Conservation (phyloP, 2,329 filamentous ascomycete species). For the Exophiala aquamarina region DNA sequence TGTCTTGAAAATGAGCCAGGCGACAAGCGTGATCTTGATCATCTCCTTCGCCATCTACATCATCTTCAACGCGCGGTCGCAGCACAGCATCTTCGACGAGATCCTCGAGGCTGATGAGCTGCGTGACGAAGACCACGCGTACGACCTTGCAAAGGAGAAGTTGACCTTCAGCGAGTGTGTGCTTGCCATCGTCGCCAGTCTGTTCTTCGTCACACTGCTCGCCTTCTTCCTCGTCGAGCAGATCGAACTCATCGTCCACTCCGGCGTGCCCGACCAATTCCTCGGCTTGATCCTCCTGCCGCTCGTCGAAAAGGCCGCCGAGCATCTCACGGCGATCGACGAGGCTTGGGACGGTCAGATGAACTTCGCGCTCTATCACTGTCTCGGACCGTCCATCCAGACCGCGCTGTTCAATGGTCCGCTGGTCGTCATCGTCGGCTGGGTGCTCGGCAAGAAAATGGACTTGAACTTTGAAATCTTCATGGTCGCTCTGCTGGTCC, state of each 20-base stretch:
- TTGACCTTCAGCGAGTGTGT: constrained; percentile 73
- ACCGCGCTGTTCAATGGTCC: constrained; percentile 87
- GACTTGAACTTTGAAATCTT: constrained; percentile 84
- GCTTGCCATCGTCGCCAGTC: constrained; percentile 62
- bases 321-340: constrained; percentile 80
- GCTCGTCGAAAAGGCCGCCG: constrained; percentile 80
- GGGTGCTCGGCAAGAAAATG: constrained; percentile 70
- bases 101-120: constrained; percentile 71
- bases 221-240: constrained; percentile 72
- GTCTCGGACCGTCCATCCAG: constrained; percentile 83
- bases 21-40: constrained; percentile 69
- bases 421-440: constrained; percentile 78
- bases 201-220: constrained; percentile 70
- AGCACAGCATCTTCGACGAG: constrained; percentile 74
- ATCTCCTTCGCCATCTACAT: constrained; percentile 67
- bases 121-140: constrained; percentile 62
- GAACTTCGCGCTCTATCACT: constrained; percentile 82
- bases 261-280: constrained; percentile 58
- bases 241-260: constrained; percentile 62
- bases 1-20: constrained; percentile 67
- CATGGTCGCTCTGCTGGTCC: constrained; percentile 76
- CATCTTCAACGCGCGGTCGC: constrained; percentile 73
- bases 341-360: constrained; percentile 76
- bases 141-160: constrained; percentile 63
- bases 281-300: constrained; percentile 66